A percentile compares a stretch with the other conserved stretches of the same genome.
Conservation (phyloP, 805 yeast species). For the Schwanniomyces occidentalis region DNA sequence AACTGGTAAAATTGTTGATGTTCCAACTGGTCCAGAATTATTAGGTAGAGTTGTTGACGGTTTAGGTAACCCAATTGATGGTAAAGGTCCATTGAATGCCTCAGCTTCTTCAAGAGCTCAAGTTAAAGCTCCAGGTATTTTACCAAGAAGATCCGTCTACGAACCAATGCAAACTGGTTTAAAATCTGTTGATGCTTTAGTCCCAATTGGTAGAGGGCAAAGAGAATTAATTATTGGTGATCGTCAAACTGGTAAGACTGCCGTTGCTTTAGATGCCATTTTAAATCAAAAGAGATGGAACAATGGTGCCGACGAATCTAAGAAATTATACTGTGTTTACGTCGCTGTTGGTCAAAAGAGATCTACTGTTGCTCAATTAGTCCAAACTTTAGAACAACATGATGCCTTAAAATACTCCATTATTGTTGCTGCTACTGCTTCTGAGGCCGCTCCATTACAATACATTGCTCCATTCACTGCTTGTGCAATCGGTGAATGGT, state of each 20-base stretch:
- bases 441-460: slow-evolving; percentile 99
- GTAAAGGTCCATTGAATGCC: slow-evolving; percentile 96
- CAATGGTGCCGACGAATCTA: slow-evolving; percentile 89
- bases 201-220: slow-evolving; percentile 99
- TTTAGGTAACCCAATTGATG: slow-evolving; percentile 98
- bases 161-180: slow-evolving; percentile 99
- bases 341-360: slow-evolving; percentile 99
- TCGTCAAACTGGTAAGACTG: slow-evolving; percentile 99
- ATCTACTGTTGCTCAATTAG: slow-evolving; percentile 99
- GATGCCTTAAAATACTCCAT: slow-evolving; percentile 97
- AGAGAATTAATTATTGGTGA: slow-evolving; percentile 99
- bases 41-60: slow-evolving; percentile 99
- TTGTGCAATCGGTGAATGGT: slow-evolving; percentile 99
- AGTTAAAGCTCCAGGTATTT: slow-evolving; percentile 99
- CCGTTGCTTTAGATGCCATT: slow-evolving; percentile 97
- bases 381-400: slow-evolving; percentile 96
- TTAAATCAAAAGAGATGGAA: slow-evolving; percentile 99
- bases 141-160: slow-evolving; percentile 97
- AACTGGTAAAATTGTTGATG: slow-evolving; percentile 99
- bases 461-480: slow-evolving; percentile 99
- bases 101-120: slow-evolving; percentile 90
- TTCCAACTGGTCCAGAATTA: slow-evolving; percentile 97
- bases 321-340: slow-evolving; percentile 99
- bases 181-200: slow-evolving; percentile 98
- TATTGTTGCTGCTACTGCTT: slow-evolving; percentile 99